Percentiles rank a stretch among this genome's conserved stretches.
These are phyloP conservation scores for Rhodotorula sphaerocarpa DNA, from an alignment of 768 basidiomycete genomes.

Conservation along the genomic window DNA sequence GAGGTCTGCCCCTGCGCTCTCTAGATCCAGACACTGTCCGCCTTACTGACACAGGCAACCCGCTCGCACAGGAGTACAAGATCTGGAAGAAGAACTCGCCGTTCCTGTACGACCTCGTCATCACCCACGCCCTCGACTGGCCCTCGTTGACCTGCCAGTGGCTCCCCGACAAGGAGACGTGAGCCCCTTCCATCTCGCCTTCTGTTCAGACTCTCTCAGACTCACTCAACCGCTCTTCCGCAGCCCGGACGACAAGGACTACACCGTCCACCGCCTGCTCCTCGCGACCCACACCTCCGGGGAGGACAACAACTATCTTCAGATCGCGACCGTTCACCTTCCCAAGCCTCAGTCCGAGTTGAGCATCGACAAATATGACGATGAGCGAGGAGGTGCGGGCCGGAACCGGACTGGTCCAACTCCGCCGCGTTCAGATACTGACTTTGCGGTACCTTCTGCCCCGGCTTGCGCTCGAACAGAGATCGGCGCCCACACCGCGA, in stretches of 20 bases:
- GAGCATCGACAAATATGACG: conserved; percentile 72
- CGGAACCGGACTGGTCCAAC: not conserved
- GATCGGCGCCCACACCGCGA: conserved; percentile 81
- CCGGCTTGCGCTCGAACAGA: conserved; percentile 47
- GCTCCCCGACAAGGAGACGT: conserved; percentile 97
- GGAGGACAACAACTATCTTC: conserved; percentile 85
- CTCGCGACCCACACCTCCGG: conserved; percentile 96
- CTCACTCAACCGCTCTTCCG: not conserved
- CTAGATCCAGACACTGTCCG: not conserved
- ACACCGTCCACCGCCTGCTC: conserved; percentile 84
- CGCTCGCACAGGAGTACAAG: conserved; percentile 31
- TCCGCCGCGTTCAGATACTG: not conserved
- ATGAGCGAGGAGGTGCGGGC: conserved; percentile 63
- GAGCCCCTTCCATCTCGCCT: conserved; percentile 43
- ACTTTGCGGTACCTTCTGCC: not conserved
- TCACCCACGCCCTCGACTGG: conserved; percentile 97
- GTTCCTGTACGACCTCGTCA: conserved; percentile 92
- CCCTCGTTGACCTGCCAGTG: conserved; percentile 96
- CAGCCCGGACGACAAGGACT: conserved; percentile 84
- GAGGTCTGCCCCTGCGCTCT: conserved; percentile 13
- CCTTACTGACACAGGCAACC: not conserved
- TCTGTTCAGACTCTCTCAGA: not conserved
- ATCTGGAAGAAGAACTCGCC: conserved; percentile 54
- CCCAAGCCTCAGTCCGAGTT: conserved; percentile 80
- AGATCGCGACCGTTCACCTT: conserved; percentile 88